Percentiles rank a stretch among this genome's conserved stretches.
phyloP scores from a whole-genome alignment of 2,329 filamentous ascomycete genomes.

The Coniochaeta sp. region DNA sequence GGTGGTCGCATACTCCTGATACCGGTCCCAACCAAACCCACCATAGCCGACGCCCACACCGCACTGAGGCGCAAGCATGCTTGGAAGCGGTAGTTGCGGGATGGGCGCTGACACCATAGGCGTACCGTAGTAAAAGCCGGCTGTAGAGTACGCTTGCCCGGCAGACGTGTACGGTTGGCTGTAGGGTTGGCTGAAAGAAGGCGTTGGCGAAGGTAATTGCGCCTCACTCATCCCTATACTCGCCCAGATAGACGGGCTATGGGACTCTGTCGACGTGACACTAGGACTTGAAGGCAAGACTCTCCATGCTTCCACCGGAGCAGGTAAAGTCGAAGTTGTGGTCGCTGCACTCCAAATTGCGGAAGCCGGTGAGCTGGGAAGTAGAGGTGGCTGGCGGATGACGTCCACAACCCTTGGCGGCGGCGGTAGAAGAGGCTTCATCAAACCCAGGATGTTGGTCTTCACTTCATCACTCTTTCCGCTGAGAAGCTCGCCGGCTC shows the following conservation, averaged over 20 bases:
- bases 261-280: conserved; percentile 61
- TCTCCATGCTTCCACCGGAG: conserved; percentile 80
- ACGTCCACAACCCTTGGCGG: conserved; percentile 86
- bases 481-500: conserved; percentile 84
- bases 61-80: conserved; percentile 79
- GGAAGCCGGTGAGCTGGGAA: conserved; percentile 72
- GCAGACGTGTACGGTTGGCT: conserved; percentile 61
- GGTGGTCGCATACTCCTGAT: conserved; percentile 76
- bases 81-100: conserved; percentile 72
- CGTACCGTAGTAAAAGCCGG: conserved; percentile 71
- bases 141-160: conserved; percentile 69
- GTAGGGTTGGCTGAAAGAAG: conserved; percentile 66
- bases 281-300: conserved; percentile 84
- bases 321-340: conserved; percentile 56
- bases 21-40: conserved; percentile 72
- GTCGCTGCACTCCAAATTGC: conserved; percentile 75
- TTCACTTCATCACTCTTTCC: conserved; percentile 93
- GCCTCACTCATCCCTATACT: conserved; percentile 68
- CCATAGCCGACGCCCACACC: conserved; percentile 70
- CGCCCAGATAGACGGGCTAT: conserved; percentile 66
- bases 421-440: conserved; percentile 79
- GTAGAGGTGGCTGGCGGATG: conserved; percentile 74
- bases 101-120: conserved; percentile 68
- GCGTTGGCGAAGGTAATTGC: conserved; percentile 69
- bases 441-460: conserved; percentile 72